Evolutionary conservation across 2,329 filamentous ascomycete species (phyloP).

Genomic region (Fusarium sp.): DNA sequence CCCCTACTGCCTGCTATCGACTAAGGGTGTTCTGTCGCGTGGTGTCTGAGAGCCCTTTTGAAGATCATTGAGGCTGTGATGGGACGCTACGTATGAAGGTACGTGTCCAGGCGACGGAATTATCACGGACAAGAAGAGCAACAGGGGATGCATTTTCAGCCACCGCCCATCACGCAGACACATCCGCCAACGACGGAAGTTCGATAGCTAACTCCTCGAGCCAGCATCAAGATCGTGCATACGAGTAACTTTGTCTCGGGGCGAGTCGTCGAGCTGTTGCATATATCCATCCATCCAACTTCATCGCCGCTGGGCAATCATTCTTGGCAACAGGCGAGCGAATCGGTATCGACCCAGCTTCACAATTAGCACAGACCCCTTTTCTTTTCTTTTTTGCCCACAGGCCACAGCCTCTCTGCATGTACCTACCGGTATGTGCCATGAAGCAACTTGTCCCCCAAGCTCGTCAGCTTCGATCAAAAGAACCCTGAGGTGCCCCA

Average conservation of each 20-base stretch:
- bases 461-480: slow-evolving; percentile 10
- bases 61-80: neutral
- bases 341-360: slow-evolving; percentile 30
- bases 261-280: slow-evolving; percentile 5
- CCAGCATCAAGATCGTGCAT: slow-evolving; percentile 5
- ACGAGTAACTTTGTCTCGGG: neutral
- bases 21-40: neutral
- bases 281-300: neutral
- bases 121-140: neutral
- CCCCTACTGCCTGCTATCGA: neutral
- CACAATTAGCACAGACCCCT: slow-evolving; percentile 20
- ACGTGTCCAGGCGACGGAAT: neutral
- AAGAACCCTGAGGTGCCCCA: slow-evolving; percentile 16
- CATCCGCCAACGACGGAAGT: neutral
- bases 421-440: slow-evolving; percentile 1
- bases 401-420: neutral
- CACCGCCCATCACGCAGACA: slow-evolving; percentile 4
- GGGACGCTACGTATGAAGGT: neutral
- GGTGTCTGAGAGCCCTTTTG: neutral
- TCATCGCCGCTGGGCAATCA: neutral
- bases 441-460: neutral
- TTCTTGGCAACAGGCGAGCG: slow-evolving; percentile 1
- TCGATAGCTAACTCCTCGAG: slow-evolving; percentile 2
- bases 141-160: neutral
- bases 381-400: neutral